Base-by-base conservation (phyloP, 1,284 basidiomycete species). In the Bothia castanella region DNA sequence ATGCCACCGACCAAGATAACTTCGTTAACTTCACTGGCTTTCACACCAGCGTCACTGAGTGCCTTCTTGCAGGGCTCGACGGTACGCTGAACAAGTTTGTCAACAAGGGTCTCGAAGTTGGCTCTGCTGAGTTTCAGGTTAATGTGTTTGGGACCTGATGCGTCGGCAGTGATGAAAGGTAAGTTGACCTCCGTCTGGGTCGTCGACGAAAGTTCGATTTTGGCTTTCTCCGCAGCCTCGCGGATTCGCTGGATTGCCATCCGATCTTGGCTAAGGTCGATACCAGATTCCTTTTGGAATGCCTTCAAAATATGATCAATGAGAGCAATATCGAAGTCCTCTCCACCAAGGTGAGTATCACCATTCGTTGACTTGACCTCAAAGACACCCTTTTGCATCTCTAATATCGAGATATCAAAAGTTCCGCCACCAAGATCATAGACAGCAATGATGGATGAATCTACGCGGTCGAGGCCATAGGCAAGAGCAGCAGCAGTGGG, bases 161-260 rank as follows among this genome's bases (percentile, higher is more conserved):
- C 89, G 64, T 95, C 92, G 25, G 93, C 93, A 51, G 94, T 95
- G 73, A 99, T 97, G 82, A 97, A 98, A 4, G 95, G 96, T 61
- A 98, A 72, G 72, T 95, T 96, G 75, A 97, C 85, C 71, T 98
- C 96, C 47, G 95, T 99, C 70, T 95, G 89, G 1, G 88, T 77
- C 7, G 94, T 91, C 23, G 91, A 94, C 35, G 94, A 97, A 20
- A 98, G 78, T 71, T 98, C 96, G 53, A 97, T 97, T 84, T 99
- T 99, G 60, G 96, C 96, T 79, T 98, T 97, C 80, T 98, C 96
- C 25, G 95, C 93, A 25, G 96, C 96, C 73, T 98, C 96, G 68
- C 96, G 92, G 61, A 99, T 92, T 75, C 96, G 93, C 73, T 98
- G 96, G 62, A 99, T 92, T n/a, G 96, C 94, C 88, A 97, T 97